phyloP scores from a whole-genome alignment of 805 yeast species.

The Pichia gijzeniarum region DNA sequence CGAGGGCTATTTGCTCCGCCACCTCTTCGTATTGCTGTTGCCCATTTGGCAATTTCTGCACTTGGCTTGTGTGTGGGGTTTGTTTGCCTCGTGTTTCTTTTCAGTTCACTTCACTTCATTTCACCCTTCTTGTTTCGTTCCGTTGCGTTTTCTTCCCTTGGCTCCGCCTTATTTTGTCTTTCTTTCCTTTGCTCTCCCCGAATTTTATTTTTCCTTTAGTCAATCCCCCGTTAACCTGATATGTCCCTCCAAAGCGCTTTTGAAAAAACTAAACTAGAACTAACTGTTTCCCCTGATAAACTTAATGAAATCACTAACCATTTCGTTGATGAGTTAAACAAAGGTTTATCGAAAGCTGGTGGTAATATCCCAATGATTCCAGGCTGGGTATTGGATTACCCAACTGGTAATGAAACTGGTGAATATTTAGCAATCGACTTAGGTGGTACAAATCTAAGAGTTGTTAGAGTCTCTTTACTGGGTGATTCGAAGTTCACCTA shows the following conservation, averaged over 20 bases:
- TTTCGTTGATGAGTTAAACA: slow-evolving; percentile 71
- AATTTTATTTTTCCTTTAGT: not conserved
- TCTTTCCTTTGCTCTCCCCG: not conserved
- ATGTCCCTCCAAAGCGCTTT: slow-evolving; percentile 27
- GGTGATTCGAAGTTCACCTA: slow-evolving; percentile 85
- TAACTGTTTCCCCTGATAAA: slow-evolving; percentile 55
- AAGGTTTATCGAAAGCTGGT: slow-evolving; percentile 69
- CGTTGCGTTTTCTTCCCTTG: not conserved
- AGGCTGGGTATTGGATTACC: slow-evolving; percentile 92
- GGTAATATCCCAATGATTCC: slow-evolving; percentile 96
- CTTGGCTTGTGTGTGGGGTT: no score
- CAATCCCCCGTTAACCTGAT: no score
- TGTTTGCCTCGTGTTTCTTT: no score
- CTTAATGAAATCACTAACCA: slow-evolving; percentile 65
- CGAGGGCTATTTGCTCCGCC: no score
- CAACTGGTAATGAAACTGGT: slow-evolving; percentile 88
- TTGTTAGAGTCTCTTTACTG: slow-evolving; percentile 74
- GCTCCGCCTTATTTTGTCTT: no score
- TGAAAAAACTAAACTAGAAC: slow-evolving; percentile 48
- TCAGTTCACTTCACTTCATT: no score
- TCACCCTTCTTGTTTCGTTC: not conserved
- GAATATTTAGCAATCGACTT: slow-evolving; percentile 88
- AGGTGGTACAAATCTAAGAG: slow-evolving; percentile 96
- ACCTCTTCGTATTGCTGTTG: no score
- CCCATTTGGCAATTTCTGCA: no score